Evolutionary conservation across 805 yeast genomes (phyloP).

Genomic region (Candida germanica): DNA sequence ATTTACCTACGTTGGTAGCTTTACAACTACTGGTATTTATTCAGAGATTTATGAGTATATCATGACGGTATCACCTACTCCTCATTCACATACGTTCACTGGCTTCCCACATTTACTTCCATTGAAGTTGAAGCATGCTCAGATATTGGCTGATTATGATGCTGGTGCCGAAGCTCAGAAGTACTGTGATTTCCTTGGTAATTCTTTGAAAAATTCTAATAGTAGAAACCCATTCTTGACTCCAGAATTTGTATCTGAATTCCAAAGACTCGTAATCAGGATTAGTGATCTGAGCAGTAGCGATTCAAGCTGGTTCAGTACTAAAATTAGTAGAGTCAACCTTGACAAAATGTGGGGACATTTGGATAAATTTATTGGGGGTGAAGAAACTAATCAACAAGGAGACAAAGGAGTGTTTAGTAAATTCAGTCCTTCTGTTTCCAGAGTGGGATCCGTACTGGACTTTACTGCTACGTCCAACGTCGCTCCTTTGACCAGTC

Average conservation of each 20-base stretch:
- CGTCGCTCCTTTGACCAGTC: neutral
- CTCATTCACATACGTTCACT: conserved; percentile 31
- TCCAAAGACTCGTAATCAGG: conserved; percentile 42
- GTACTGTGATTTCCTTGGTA: conserved; percentile 51
- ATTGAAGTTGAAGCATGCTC: conserved; percentile 66
- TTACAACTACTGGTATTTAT: conserved; percentile 37
- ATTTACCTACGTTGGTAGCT: conserved; percentile 26
- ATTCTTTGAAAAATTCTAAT: conserved; percentile 22
- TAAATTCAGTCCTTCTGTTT: conserved; percentile 66
- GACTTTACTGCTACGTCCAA: conserved; percentile 25
- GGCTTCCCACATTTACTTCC: conserved; percentile 55
- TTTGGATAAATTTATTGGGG: conserved; percentile 86
- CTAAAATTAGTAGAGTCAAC: conserved; percentile 51
- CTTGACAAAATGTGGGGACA: conserved; percentile 88
- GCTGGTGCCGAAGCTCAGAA: conserved; percentile 54
- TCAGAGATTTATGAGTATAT: conserved; percentile 71
- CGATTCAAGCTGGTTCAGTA: conserved; percentile 72
- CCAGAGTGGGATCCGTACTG: conserved; percentile 47
- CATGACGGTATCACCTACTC: conserved; percentile 21
- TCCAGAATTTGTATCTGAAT: conserved; percentile 23
- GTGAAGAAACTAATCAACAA: conserved; percentile 48
- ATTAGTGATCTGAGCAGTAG: conserved; percentile 40
- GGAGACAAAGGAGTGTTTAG: conserved; percentile 60
- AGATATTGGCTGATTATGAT: conserved; percentile 67
- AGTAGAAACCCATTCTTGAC: conserved; percentile 28